Base-by-base conservation (phyloP, 441 rosid genomes). In the Pelargonium cotyledonis region DNA sequence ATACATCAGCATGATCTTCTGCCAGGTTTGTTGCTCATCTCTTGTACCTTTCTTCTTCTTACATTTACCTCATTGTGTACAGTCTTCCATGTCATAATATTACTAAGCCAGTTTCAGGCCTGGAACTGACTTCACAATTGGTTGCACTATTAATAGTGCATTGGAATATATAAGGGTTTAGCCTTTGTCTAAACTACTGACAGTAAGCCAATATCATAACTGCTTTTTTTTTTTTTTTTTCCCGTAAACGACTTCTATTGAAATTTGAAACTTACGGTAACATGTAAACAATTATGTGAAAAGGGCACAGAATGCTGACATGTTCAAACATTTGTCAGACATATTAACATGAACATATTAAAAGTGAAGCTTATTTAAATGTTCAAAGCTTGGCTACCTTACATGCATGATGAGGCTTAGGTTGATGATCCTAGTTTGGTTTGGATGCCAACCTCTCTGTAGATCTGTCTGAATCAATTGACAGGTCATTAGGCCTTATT, bases 1-100 rank as follows among this genome's bases (percentile, higher is more conserved):
- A 57, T 96, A 91, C 84, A 69, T 84, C 62, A 91, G 97, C 77
- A 89, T 88, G 84, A 87, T 91, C 76, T 68, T 80, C 66, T 83
- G 77, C 78, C 97, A 96, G 99, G 99, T 96, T 75, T 80, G 86
- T 80, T 60, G 15, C 61, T 72, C 38, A 14, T 40, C 40, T 55
- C 75, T 78, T 51, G 66, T 62, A 8, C 38, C 43, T 65, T 6
- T 60, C 64, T 10, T 63, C 7, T 47, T 44, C 41, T 8, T 66
- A 11, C 11, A 67, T 31, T 19, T 29, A 51, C 16, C 63, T 64
- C 35, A 16, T 41, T 64, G 72, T 49, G 64, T 47, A 16, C 12
- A 73, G 63, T 26, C 71, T 44, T 46, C 67, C 35, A 3, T 60
- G 9, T 58, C 35, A 6, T 58, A 29, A 18, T 58, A 57, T 58